phyloP scores from a whole-genome alignment of 306 rosid species.

The Malus sieversii region DNA sequence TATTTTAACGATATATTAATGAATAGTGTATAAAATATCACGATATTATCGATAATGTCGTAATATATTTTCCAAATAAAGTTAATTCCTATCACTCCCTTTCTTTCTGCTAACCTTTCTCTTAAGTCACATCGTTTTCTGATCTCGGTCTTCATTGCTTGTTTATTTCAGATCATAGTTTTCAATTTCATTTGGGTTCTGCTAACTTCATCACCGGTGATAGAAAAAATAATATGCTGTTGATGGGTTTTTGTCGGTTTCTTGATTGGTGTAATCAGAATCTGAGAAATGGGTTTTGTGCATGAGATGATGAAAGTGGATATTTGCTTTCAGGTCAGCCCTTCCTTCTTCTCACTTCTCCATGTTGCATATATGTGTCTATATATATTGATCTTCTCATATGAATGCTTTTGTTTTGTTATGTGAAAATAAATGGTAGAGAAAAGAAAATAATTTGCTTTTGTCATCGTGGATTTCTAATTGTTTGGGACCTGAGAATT shows the following conservation, averaged over 20 bases:
- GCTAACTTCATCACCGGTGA: conserved; percentile 15
- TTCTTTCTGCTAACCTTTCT: too few species aligned
- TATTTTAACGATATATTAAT: too few species aligned
- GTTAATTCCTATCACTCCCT: too few species aligned
- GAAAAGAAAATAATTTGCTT: neutral
- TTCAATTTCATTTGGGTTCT: conserved; percentile 13
- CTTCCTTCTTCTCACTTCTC: conserved; percentile 19
- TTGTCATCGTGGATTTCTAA: neutral
- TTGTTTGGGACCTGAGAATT: conserved; percentile 11
- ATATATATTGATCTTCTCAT: neutral
- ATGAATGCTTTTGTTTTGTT: neutral
- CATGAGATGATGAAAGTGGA: conserved; percentile 20
- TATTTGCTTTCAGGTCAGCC: conserved; percentile 30
- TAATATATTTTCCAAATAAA: too few species aligned
- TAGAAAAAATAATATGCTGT: conserved; percentile 8
- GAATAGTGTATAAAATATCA: too few species aligned
- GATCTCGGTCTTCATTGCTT: conserved; percentile 6
- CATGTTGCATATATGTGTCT: neutral
- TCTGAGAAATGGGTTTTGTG: conserved; percentile 17
- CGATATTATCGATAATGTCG: too few species aligned
- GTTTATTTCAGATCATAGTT: conserved; percentile 21
- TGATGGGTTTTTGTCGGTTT: conserved; percentile 20
- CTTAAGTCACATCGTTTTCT: too few species aligned
- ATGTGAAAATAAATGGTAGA: neutral
- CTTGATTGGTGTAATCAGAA: conserved; percentile 23